These are phyloP conservation scores for Ambrosiella beaveri DNA, from an alignment of 2,329 filamentous ascomycete species.

Conservation along the genomic window DNA sequence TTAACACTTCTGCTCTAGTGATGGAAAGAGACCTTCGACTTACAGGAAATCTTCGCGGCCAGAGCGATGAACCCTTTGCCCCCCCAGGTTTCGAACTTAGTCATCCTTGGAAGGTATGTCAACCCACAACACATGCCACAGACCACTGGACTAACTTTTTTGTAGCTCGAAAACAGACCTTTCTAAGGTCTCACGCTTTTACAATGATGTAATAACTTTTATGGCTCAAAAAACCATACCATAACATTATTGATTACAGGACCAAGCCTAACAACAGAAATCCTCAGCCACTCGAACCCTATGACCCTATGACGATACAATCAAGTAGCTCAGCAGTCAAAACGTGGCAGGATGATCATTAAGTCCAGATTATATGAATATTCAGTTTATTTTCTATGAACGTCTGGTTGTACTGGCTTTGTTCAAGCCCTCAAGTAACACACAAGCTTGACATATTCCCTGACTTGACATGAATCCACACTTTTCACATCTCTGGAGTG, in stretches of 20 bases:
- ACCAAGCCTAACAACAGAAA: background rate
- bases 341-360: conserved; percentile 1
- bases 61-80: conserved; percentile 36
- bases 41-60: conserved; percentile 40
- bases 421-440: conserved; percentile 75
- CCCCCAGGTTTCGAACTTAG: conserved; percentile 44
- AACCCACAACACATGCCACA: background rate
- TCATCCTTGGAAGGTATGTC: conserved; percentile 43
- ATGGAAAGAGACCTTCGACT: conserved; percentile 47
- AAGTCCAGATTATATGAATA: background rate
- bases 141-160: background rate
- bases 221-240: too few species aligned
- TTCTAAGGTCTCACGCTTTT: background rate
- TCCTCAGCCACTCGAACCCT: background rate
- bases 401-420: conserved; percentile 42
- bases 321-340: background rate
- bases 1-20: conserved; percentile 27
- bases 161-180: background rate
- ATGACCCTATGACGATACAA: background rate
- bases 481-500: conserved; percentile 64
- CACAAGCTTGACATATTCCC: conserved; percentile 82
- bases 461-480: conserved; percentile 97
- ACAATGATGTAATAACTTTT: too few species aligned
- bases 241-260: too few species aligned
- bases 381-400: background rate